A percentile compares a stretch with the other conserved stretches of the same genome.
These are phyloP conservation scores for Parathielavia hyrcaniae DNA, from an alignment of 495 filamentous ascomycete species.

Conservation along the genomic window DNA sequence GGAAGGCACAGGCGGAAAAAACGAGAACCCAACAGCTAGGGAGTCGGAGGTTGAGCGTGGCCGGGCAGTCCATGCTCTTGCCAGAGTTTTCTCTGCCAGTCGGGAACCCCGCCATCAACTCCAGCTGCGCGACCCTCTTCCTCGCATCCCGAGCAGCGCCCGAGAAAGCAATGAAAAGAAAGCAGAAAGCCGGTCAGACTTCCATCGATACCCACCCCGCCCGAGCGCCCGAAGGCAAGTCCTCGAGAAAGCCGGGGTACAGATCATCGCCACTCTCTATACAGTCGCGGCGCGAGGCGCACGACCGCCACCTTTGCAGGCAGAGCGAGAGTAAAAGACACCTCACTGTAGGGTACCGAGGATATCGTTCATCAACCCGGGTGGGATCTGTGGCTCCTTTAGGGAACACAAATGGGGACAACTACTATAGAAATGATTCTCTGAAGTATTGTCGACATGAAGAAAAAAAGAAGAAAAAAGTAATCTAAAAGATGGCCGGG, in stretches of 20 bases:
- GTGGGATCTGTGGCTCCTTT: conserved; percentile 60
- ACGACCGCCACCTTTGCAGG: conserved; percentile 46
- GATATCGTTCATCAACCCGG: conserved; percentile 58
- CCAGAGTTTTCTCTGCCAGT: no score
- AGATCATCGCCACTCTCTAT: conserved; percentile 62
- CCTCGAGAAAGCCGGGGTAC: conserved; percentile 44
- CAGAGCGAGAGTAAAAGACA: conserved; percentile 46
- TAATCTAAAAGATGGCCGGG: conserved; percentile 4
- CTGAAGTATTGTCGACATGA: conserved; percentile 58
- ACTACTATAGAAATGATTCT: conserved; percentile 92
- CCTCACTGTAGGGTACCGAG: conserved; percentile 57
- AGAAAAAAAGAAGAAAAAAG: conserved; percentile 18
- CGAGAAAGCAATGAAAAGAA: conserved; percentile 45
- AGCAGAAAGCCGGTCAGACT: conserved; percentile 53
- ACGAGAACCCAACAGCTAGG: no score
- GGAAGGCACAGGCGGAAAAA: no score
- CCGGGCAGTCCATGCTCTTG: no score
- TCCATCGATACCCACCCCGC: conserved; percentile 56
- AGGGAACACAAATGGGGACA: conserved; percentile 71
- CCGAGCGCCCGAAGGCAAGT: conserved; percentile 50
- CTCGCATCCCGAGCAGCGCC: conserved; percentile 35
- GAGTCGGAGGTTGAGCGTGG: no score
- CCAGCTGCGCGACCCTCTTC: no score
- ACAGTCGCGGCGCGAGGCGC: conserved; percentile 34
- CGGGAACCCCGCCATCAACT: neutral